Evolutionary conservation across 768 basidiomycete genomes (phyloP).

Genomic region (Mycena olivaceomarginata): DNA sequence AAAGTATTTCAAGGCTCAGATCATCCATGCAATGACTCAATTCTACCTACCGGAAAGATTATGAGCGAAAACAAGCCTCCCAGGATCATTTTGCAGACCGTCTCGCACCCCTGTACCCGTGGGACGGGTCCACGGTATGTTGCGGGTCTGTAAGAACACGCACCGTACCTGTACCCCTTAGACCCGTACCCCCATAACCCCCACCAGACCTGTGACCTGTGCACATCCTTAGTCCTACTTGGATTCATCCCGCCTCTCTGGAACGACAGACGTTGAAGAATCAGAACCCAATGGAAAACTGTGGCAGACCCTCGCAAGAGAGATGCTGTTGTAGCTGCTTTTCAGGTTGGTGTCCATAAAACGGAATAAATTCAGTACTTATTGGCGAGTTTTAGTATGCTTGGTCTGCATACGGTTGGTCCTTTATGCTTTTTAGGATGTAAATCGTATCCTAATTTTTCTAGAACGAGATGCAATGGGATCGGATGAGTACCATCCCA

Average conservation of each 20-base stretch:
- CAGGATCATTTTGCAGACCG: no score
- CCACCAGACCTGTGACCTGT: no score
- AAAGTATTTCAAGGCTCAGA: no score
- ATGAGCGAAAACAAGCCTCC: no score
- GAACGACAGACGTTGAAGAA: background rate
- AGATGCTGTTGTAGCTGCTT: conserved; percentile 76
- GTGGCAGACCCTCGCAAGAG: conserved; percentile 67
- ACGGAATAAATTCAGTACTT: background rate
- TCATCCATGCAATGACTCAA: no score
- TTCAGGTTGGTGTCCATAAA: conserved; percentile 63
- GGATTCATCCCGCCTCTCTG: conserved; percentile 18
- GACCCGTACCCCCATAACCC: no score
- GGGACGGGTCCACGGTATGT: no score
- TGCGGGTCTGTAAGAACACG: no score
- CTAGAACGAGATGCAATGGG: conserved; percentile 85
- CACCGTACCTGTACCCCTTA: no score
- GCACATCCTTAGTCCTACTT: no score
- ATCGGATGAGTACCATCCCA: conserved; percentile 84
- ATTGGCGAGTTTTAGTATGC: conserved; percentile 67
- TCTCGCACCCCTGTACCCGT: no score
- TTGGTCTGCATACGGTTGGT: conserved; percentile 79
- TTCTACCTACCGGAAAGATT: no score
- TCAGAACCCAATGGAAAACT: background rate
- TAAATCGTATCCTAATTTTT: background rate
- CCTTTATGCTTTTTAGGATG: background rate